Evolutionary conservation across 805 yeast genomes (phyloP), one percentile per base, ranked within the genome.

Genomic region (Lachancea kluyveri): DNA sequence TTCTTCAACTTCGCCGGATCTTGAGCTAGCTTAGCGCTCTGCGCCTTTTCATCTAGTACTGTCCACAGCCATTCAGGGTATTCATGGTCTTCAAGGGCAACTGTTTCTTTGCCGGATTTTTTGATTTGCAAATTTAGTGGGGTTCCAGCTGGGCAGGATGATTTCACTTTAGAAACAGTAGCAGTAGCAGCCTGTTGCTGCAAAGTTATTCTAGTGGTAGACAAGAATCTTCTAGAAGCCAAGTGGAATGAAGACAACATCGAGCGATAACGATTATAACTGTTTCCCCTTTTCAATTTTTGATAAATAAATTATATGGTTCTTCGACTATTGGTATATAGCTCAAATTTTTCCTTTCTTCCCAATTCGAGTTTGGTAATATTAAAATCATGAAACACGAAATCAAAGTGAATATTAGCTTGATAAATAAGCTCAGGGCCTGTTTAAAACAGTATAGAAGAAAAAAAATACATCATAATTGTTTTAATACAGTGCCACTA

Each of bases 41-140:
- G 77, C n/a, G 72, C 72, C 22, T 72, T 71, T 31, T 71, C 64
- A 56, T 88, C 94, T 19, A 87, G 69, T 28, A 84, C 65, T 4
- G 70, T 74, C 97, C 97, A 92, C 32, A 90, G 68, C 98, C 98
- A 90, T 26, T 71, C 83, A 4, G 98, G 98, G 53, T 90, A 90
- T 48, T 88, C 95, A 22, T 66, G 66, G 54, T 92, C 97, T 40
- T 80, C 85, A 33, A 81, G 59, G 2, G 97, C 97, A 4, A 85
- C 77, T 6, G 94, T 86, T 46, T 87, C 96, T 38, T 79, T 75
- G n/a, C 90, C 94, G 21, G 70, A 67, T 52, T 86, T 87, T 52
- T 73, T 73, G 26, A 90, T 69, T 46, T 82, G 81, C 48, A 87
- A 61, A 42, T 79, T 79, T 39, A 83, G 63, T 7, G 70, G 66